Base-by-base conservation (phyloP, 2,329 filamentous ascomycete species). In the Xenosphaeropsis pyriputrescens region DNA sequence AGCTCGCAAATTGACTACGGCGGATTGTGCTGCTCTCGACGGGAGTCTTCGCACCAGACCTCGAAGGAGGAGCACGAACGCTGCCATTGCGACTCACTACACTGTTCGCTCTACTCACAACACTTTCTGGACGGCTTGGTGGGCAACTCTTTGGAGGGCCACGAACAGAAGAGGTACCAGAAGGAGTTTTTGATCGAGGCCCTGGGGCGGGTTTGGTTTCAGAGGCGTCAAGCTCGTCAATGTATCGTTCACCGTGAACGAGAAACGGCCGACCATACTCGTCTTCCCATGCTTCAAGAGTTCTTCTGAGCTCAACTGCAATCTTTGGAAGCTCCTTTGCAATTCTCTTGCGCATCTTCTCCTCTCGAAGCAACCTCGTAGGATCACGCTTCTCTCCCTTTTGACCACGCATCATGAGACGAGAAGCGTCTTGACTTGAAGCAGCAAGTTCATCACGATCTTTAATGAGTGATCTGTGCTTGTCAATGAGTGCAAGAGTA, bases 261-360 rank as follows among this genome's bases (percentile, higher is more conserved):
- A 93, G 66, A 66, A 98, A 98, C 3, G 88, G 85, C 9, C 86
- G 76, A 3, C 86, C 89, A 56, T 89, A 95, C 53, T 96, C 91
- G 38, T 93, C 81, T 56, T 98, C 91, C 78, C 85, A 98, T 34
- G 70, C 64, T 54, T 89, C 83, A 18, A 98, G 69, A n/a, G 72
- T 68, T 56, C 79, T 89, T 46, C 74, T 73, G 41, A 98, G 63
- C n/a, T 96, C 86, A 1, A 70, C 71, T 41, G 89, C 79, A 32
- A 98, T 70, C 63, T 93, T 96, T 39, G 91, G 91, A 19, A 98
- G 66, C 54, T 98, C 91, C 59, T 96, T 98, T 18, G 88, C 73
- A 44, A 98, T 95, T 41, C 88, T 74, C 72, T 98, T 98, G 42
- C 91, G 78, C 85, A 94, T 93, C 70, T 96, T 98, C 63, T 98